A percentile compares a stretch with the other conserved stretches of the same genome.
Evolutionary conservation across 106 monocot species (phyloP).

Genomic region (Ottelia alismoides): DNA sequence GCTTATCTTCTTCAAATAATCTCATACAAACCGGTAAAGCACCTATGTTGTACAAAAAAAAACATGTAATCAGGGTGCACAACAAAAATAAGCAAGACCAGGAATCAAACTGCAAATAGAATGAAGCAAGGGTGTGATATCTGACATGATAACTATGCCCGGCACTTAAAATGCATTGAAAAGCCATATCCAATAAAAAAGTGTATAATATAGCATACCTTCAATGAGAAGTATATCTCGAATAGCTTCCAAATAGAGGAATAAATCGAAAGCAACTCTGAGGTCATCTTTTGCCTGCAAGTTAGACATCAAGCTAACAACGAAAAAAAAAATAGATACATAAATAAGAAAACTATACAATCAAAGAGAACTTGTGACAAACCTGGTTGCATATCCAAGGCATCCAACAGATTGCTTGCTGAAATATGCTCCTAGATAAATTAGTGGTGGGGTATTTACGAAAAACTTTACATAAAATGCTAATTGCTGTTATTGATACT

Average conservation of each 20-base stretch:
- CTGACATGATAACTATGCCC: no score
- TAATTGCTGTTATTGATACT: conserved; percentile 42
- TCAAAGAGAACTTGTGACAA: no score
- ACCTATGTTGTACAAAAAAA: no score
- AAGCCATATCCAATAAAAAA: neutral
- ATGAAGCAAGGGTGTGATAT: no score
- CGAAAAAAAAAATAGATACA: neutral
- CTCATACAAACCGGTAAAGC: conserved; percentile 19
- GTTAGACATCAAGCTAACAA: conserved; percentile 1
- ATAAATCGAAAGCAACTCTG: conserved; percentile 27
- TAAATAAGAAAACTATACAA: neutral
- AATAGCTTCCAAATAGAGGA: conserved; percentile 64
- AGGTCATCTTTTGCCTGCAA: conserved; percentile 36
- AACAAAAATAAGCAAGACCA: neutral
- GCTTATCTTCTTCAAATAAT: conserved; percentile 28
- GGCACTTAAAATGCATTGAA: neutral
- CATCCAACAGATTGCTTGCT: conserved; percentile 60
- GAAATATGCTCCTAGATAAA: conserved; percentile 39
- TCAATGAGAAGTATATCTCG: conserved; percentile 49
- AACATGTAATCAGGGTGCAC: no score
- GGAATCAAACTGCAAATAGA: no score
- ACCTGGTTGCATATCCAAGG: conserved; percentile 87
- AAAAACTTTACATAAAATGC: conserved; percentile 53
- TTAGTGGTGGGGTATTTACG: conserved; percentile 22
- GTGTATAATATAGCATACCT: conserved; percentile 19